Evolutionary conservation across 2,329 filamentous ascomycete species (phyloP).

Genomic region (Phyllachora maydis): DNA sequence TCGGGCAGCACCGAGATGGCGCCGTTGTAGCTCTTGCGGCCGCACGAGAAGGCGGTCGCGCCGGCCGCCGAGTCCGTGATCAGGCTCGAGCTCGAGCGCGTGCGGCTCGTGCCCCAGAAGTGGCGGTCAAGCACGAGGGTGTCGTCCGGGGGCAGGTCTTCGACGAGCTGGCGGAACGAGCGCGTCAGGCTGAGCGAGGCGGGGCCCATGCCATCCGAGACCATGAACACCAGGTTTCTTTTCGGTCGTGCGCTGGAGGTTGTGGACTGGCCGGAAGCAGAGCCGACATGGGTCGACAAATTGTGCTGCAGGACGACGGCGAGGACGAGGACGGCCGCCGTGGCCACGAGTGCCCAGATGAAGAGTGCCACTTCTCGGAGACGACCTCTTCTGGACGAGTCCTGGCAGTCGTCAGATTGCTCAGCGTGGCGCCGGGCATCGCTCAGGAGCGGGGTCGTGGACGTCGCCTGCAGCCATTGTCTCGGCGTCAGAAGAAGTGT

Average conservation of each 20-base stretch:
- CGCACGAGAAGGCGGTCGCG: slow-evolving; percentile 89
- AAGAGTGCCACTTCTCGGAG: slow-evolving; percentile 54
- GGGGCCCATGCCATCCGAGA: slow-evolving; percentile 95
- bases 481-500: too few relatives aligned
- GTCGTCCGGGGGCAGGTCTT: slow-evolving; percentile 53
- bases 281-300: too few relatives aligned
- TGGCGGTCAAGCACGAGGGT: slow-evolving; percentile 68
- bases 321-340: slow-evolving; percentile 56
- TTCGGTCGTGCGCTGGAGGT: slow-evolving; percentile 23
- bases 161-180: slow-evolving; percentile 61
- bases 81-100: slow-evolving; percentile 62
- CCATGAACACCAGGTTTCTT: slow-evolving; percentile 95
- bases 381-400: too few relatives aligned
- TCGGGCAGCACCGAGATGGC: slow-evolving; percentile 82
- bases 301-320: slow-evolving; percentile 57
- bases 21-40: slow-evolving; percentile 85
- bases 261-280: too few relatives aligned
- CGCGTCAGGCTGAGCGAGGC: slow-evolving; percentile 75
- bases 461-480: too few relatives aligned
- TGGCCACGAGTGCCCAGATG: slow-evolving; percentile 65
- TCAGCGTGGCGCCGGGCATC: too few relatives aligned
- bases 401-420: too few relatives aligned
- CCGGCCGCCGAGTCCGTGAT: slow-evolving; percentile 96
- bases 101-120: slow-evolving; percentile 77
- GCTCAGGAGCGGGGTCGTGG: too few relatives aligned